Conservation (phyloP, 2,329 filamentous ascomycete species). For the Colletotrichum sp. region DNA sequence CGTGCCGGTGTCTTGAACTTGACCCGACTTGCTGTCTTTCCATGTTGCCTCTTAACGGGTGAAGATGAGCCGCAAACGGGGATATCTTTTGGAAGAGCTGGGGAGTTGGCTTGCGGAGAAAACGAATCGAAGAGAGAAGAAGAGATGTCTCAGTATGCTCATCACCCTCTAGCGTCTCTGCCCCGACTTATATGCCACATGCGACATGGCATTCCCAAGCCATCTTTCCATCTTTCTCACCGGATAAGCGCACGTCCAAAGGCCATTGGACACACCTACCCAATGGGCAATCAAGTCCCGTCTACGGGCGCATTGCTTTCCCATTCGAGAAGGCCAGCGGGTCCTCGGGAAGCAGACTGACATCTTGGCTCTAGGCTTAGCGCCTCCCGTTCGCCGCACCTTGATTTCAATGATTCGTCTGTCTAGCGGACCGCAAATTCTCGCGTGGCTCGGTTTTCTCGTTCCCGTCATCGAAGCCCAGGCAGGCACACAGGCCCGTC, state of each 20-base stretch:
- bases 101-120: background rate
- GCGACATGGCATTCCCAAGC: background rate
- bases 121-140: background rate
- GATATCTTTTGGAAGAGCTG: background rate
- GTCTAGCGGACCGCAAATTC: background rate
- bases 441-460: constrained; percentile 4
- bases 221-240: background rate
- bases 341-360: constrained; percentile 2
- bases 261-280: background rate
- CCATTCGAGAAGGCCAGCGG: constrained; percentile 3
- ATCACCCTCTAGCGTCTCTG: background rate
- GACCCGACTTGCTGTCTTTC: background rate
- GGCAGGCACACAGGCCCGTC: background rate
- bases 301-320: constrained; percentile 6
- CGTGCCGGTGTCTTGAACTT: background rate
- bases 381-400: constrained; percentile 1
- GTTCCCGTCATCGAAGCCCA: background rate
- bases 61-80: background rate
- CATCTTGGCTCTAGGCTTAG: constrained; percentile 9
- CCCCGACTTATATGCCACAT: background rate
- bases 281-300: background rate
- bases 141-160: background rate
- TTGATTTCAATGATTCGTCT: background rate
- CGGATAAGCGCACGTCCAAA: background rate
- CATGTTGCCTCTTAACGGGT: background rate